phyloP scores from a whole-genome alignment of 2,329 filamentous ascomycete species.

The Xylariaceae sp. region DNA sequence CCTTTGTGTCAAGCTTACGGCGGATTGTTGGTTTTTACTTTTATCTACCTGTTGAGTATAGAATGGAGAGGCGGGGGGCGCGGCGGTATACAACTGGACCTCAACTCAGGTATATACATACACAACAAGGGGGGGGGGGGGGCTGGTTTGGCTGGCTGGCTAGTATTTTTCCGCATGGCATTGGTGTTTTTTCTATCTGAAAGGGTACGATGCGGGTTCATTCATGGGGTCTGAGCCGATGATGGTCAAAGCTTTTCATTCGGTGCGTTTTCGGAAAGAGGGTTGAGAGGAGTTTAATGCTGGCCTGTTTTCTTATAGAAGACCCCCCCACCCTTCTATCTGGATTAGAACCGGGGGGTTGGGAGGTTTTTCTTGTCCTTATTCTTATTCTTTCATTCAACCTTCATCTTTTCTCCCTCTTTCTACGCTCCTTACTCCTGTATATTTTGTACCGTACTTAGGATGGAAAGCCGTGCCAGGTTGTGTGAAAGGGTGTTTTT shows the following conservation, averaged over 20 bases:
- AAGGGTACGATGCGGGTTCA: background rate
- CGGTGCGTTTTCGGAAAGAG: no score
- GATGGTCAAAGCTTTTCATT: no score
- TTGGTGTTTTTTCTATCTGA: slow-evolving; percentile 13
- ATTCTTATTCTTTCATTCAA: background rate
- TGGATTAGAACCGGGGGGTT: background rate
- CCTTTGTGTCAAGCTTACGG: background rate
- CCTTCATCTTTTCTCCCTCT: background rate
- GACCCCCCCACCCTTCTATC: background rate
- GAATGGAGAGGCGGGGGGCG: no score
- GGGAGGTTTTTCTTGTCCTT: background rate
- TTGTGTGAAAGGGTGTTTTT: background rate
- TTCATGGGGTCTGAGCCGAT: no score
- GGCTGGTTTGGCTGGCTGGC: no score
- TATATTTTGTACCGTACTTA: background rate
- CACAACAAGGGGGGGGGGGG: background rate
- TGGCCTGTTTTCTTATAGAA: background rate
- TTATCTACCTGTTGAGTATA: background rate
- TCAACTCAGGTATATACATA: background rate
- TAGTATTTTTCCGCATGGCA: slow-evolving; percentile 20
- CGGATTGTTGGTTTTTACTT: background rate
- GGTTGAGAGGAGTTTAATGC: no score
- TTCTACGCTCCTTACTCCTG: background rate
- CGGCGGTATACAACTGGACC: background rate
- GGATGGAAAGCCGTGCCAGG: no score